Evolutionary conservation across 805 yeast genomes (phyloP).

Genomic region (Saccharomycopsis sp.): DNA sequence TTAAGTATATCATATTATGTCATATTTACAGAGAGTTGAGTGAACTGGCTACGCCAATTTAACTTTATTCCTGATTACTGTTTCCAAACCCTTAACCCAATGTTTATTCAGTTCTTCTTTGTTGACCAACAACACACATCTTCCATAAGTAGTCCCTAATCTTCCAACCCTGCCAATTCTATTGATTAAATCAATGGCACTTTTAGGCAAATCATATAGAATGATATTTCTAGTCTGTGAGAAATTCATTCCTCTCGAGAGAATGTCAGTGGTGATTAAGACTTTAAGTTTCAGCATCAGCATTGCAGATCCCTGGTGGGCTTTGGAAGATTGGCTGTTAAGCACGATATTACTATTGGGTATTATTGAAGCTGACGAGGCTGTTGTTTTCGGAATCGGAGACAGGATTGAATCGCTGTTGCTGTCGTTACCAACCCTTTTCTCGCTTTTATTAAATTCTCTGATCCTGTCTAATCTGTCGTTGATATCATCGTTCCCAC

Average conservation of each 20-base stretch:
- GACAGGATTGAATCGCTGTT: too few relatives aligned
- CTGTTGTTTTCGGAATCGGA: slow-evolving; percentile 18
- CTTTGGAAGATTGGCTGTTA: slow-evolving; percentile 34
- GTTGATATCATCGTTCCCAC: slow-evolving; percentile 56
- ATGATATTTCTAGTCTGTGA: slow-evolving; percentile 74
- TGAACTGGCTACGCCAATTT: slow-evolving; percentile 17
- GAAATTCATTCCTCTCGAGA: slow-evolving; percentile 88
- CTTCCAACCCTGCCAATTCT: slow-evolving; percentile 94
- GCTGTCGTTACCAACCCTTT: too few relatives aligned
- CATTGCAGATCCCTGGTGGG: background rate
- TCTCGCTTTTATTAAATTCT: slow-evolving; percentile 6
- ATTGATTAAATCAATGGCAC: slow-evolving; percentile 81
- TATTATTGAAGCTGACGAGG: slow-evolving; percentile 2
- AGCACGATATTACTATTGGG: slow-evolving; percentile 16
- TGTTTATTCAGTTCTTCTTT: slow-evolving; percentile 55
- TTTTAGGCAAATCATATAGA: slow-evolving; percentile 77
- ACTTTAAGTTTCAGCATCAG: slow-evolving; percentile 44
- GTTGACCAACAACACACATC: slow-evolving; percentile 75
- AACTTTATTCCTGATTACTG: slow-evolving; percentile 43
- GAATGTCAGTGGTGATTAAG: slow-evolving; percentile 78
- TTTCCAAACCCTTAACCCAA: slow-evolving; percentile 79
- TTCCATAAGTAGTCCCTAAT: slow-evolving; percentile 72
- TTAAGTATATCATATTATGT: too few relatives aligned
- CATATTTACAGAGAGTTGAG: too few relatives aligned
- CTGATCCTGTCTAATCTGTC: slow-evolving; percentile 39